Percentiles rank a stretch among this genome's conserved stretches.
phyloP scores from a whole-genome alignment of 2,329 filamentous ascomycete genomes.

The Aspergillus terreus region DNA sequence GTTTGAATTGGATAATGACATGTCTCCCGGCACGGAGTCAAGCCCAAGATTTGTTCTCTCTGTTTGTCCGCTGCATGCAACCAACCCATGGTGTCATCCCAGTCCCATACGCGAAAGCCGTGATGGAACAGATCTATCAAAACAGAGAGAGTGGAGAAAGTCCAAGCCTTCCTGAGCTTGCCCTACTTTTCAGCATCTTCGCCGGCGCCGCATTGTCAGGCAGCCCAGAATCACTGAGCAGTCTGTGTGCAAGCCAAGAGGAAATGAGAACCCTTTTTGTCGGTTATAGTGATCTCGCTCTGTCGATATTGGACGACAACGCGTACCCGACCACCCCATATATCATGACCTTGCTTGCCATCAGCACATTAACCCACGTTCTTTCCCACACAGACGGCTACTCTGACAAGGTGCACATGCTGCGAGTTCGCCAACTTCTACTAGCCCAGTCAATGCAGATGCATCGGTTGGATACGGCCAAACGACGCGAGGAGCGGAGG shows the following conservation, averaged over 20 bases:
- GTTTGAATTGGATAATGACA: neutral
- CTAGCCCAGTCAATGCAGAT: slow-evolving; percentile 6
- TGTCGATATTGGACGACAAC: neutral
- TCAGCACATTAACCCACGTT: neutral
- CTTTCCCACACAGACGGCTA: neutral
- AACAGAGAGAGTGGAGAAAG: neutral
- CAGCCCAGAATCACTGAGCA: neutral
- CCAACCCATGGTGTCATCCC: slow-evolving; percentile 5
- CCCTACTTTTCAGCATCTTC: slow-evolving; percentile 3
- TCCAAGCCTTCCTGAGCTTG: neutral
- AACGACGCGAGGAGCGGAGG: neutral
- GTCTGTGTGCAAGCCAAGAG: neutral
- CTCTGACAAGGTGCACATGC: neutral
- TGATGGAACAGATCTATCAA: slow-evolving; percentile 3
- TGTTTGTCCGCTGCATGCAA: neutral
- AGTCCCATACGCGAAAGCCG: neutral
- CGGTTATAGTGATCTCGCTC: neutral
- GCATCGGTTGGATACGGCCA: slow-evolving; percentile 2
- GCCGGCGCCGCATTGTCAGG: neutral
- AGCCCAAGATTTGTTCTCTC: slow-evolving; percentile 2
- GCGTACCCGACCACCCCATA: neutral
- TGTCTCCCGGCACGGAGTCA: neutral
- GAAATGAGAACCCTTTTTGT: slow-evolving; percentile 1
- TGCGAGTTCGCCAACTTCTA: neutral
- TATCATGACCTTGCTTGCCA: neutral